These are phyloP conservation scores for Fusarium virguliforme DNA, from an alignment of 2,329 filamentous ascomycete genomes.

Conservation along the genomic window DNA sequence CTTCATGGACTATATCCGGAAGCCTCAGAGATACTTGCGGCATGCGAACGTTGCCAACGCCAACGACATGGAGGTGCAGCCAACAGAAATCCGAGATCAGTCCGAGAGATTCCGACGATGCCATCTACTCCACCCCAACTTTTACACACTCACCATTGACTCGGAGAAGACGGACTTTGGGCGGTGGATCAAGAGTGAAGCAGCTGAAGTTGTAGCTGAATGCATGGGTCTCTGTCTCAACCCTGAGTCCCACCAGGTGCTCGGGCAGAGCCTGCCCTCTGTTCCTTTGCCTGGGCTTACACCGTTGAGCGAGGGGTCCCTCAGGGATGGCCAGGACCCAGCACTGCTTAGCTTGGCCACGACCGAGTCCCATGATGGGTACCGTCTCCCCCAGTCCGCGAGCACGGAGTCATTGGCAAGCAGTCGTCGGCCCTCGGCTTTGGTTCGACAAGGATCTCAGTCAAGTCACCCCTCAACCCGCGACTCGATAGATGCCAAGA, in stretches of 20 bases:
- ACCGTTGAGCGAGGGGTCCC: conserved; percentile 51
- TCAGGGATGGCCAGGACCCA: conserved; percentile 56
- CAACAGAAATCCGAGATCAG: conserved; percentile 81
- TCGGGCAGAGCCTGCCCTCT: conserved; percentile 46
- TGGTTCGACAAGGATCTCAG: conserved; percentile 63
- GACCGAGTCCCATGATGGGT: conserved; percentile 59
- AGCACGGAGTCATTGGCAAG: conserved; percentile 62
- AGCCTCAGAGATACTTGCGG: conserved; percentile 83
- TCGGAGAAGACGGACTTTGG: conserved; percentile 84
- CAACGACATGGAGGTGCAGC: conserved; percentile 84
- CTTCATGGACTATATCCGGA: conserved; percentile 88
- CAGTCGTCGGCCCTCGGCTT: conserved; percentile 56
- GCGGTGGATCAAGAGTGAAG: conserved; percentile 85
- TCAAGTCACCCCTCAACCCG: conserved; percentile 67
- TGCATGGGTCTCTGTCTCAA: conserved; percentile 78
- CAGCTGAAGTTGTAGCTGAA: conserved; percentile 84
- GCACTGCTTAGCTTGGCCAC: conserved; percentile 61
- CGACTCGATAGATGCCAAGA: conserved; percentile 57
- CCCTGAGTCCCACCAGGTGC: conserved; percentile 49
- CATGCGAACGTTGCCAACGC: conserved; percentile 79
- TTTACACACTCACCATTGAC: conserved; percentile 84
- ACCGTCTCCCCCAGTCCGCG: conserved; percentile 70
- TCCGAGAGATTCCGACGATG: conserved; percentile 82
- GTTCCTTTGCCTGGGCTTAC: conserved; percentile 42
- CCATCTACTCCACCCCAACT: conserved; percentile 87